A percentile compares a stretch with the other conserved stretches of the same genome.
Conservation (phyloP, 2,329 filamentous ascomycete species). For the Fusarium liriodendri region DNA sequence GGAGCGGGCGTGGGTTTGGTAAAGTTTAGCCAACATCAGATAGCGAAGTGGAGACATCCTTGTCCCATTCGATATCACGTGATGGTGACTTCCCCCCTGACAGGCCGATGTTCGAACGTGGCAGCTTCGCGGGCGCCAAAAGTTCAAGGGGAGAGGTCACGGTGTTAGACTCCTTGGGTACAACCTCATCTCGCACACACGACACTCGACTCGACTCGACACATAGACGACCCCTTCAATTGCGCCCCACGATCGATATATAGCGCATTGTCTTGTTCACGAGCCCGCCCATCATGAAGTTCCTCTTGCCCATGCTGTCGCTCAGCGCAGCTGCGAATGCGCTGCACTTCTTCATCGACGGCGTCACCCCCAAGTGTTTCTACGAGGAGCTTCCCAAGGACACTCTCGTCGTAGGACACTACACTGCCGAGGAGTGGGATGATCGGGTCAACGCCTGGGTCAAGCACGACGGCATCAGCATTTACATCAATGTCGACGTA, state of each 20-base stretch:
- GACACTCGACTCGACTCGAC: constrained; percentile 9
- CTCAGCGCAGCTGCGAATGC: constrained; percentile 77
- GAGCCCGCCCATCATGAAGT: constrained; percentile 60
- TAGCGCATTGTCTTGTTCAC: constrained; percentile 3
- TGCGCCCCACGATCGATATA: constrained; percentile 9
- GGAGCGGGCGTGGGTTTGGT: constrained; percentile 1
- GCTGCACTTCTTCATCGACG: constrained; percentile 96
- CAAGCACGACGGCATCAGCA: constrained; percentile 79
- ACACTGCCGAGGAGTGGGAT: constrained; percentile 87
- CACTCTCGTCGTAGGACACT: constrained; percentile 94
- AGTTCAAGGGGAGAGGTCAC: constrained; percentile 27
- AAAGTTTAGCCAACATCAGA: constrained; percentile 18
- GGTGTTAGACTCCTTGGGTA: constrained; percentile 15
- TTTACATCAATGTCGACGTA: constrained; percentile 92
- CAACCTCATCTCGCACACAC: constrained; percentile 20
- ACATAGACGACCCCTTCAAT: constrained; percentile 16
- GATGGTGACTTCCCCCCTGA: constrained; percentile 48
- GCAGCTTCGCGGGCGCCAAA: constrained; percentile 55
- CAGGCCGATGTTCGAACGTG: constrained; percentile 61
- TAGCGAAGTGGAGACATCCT: not conserved
- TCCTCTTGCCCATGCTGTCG: constrained; percentile 73
- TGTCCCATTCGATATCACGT: constrained; percentile 47
- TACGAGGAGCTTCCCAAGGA: constrained; percentile 98
- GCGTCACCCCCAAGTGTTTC: constrained; percentile 90
- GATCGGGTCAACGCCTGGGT: constrained; percentile 74